Percentiles rank a stretch among this genome's conserved stretches.
phyloP scores from a whole-genome alignment of 345 rosid genomes.

The Citropsis articulata region DNA sequence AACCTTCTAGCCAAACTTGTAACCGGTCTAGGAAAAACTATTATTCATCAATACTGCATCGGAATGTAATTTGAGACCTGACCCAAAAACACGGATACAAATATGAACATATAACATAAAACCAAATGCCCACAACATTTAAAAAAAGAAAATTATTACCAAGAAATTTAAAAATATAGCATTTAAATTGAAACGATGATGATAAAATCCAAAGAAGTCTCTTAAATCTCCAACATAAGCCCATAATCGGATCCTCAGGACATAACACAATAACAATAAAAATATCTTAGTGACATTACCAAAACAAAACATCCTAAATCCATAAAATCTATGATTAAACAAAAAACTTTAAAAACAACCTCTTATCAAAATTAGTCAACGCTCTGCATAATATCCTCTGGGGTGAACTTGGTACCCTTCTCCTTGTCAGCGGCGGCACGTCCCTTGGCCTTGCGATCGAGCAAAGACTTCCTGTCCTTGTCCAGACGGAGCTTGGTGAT shows the following conservation, averaged over 20 bases:
- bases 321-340: background rate
- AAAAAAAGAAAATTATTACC: background rate
- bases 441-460: slow-evolving; percentile 78
- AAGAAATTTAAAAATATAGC: slow-evolving; percentile 10
- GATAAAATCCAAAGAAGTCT: background rate
- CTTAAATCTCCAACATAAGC: background rate
- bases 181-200: background rate
- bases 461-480: slow-evolving; percentile 65
- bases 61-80: too few relatives aligned
- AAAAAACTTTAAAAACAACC: background rate
- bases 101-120: too few relatives aligned
- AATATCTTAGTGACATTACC: background rate
- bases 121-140: background rate
- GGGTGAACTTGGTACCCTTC: slow-evolving; percentile 71
- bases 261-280: slow-evolving; percentile 4
- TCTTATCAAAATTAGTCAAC: slow-evolving; percentile 40
- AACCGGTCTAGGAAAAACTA: background rate
- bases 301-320: slow-evolving; percentile 1
- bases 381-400: slow-evolving; percentile 80
- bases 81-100: too few relatives aligned
- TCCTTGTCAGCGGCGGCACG: slow-evolving; percentile 78
- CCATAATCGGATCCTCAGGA: background rate
- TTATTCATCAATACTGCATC: background rate
- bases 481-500: slow-evolving; percentile 74
- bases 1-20: background rate